phyloP scores from a whole-genome alignment of 2,329 filamentous ascomycete genomes.

The Claviceps sp. region DNA sequence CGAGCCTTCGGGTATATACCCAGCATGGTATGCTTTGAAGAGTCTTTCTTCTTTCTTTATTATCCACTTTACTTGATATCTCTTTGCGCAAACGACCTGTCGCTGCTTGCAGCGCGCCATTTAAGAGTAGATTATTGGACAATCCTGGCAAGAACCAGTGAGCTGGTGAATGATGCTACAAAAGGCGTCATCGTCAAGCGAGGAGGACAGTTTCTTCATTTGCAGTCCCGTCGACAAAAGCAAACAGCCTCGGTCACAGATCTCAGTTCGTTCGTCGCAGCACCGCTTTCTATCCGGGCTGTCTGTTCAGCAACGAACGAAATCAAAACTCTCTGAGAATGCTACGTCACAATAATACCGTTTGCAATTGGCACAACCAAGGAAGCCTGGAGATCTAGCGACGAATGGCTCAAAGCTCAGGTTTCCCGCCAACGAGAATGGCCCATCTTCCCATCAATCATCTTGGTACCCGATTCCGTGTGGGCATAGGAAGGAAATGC shows the following conservation, averaged over 20 bases:
- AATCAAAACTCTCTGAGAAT: constrained; percentile 26
- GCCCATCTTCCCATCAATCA: too few relatives aligned
- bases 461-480: too few relatives aligned
- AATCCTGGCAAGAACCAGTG: too few relatives aligned
- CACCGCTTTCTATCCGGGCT: constrained; percentile 26
- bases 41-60: neutral
- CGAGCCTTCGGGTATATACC: constrained; percentile 98
- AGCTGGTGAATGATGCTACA: too few relatives aligned
- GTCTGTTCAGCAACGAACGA: constrained; percentile 26
- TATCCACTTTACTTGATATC: neutral
- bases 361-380: too few relatives aligned
- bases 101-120: too few relatives aligned
- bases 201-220: neutral
- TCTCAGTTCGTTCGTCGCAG: constrained; percentile 8
- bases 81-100: too few relatives aligned
- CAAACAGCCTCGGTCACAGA: neutral
- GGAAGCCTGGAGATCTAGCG: too few relatives aligned
- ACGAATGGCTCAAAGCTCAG: too few relatives aligned
- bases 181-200: neutral
- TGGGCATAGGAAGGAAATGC: too few relatives aligned
- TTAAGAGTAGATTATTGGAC: too few relatives aligned
- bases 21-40: constrained; percentile 59
- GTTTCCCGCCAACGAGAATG: too few relatives aligned
- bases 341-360: constrained; percentile 6
- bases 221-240: neutral